Evolutionary conservation across 805 yeast genomes (phyloP), one percentile per base, ranked within the genome.

Genomic region (Ogataea chonburiensis): DNA sequence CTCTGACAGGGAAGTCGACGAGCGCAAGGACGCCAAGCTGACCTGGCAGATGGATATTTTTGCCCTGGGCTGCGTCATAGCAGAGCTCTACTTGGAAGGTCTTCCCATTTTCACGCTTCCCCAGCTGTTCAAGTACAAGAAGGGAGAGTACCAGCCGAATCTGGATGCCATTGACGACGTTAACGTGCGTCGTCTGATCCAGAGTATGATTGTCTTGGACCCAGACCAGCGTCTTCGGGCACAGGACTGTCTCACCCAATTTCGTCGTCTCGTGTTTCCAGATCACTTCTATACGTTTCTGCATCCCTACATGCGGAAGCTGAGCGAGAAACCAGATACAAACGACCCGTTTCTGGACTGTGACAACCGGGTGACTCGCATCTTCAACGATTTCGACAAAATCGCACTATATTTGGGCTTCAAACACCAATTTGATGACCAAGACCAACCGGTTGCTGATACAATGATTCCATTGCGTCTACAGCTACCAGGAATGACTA

Each of bases 61-160:
- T 56, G 75, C 87, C 37, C 55, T 80, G 28, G 94, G 94, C 0
- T 93, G 98, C 64, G 87, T 85, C 3, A 81, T 93, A 47, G 95
- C 94, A 1, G 98, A 93, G 58, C 61, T 93, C 5, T 86, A 82
- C 46, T 63, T 79, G 13, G 98, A 93, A 46, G 97, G 97, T 0
- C 72, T 84, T 12, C 85, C 97, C 0, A 70, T 86, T 0, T 91
- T 93, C 58, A 81, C 95, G 0, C 69, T 93, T 9, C 79, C 98
- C 0, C 95, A 89, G 53, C 65, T 89, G 43, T 91, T 86, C 67
- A 85, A 81, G 59, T 93, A 83, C 60, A 81, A 81, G 50, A 75
- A 74, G 40, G 73, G 78, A 3, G 88, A 83, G 41, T 79, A 72
- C 52, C 56, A 58, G 14, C 94, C 95, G 0, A 78, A 78, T 38